Conservation (phyloP, 2,329 filamentous ascomycete genomes). For the Alternaria triticimaculans region DNA sequence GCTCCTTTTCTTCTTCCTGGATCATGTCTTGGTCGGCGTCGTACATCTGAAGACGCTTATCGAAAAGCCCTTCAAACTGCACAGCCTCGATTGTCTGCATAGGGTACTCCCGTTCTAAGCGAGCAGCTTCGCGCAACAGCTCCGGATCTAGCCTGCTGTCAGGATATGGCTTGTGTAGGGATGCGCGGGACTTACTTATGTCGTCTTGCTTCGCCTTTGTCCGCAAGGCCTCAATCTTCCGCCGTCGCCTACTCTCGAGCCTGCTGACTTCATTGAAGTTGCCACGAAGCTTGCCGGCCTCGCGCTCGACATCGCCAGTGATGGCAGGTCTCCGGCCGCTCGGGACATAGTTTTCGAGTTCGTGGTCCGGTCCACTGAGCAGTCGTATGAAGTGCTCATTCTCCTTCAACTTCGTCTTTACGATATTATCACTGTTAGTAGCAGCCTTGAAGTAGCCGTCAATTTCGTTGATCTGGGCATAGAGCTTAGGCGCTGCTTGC, state of each 20-base stretch:
- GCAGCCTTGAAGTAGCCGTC: slow-evolving; percentile 83
- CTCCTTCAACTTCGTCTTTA: slow-evolving; percentile 78
- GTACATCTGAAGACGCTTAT: slow-evolving; percentile 80
- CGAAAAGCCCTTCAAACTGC: slow-evolving; percentile 92
- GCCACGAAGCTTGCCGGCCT: slow-evolving; percentile 77
- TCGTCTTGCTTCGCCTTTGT: slow-evolving; percentile 86
- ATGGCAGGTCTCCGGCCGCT: slow-evolving; percentile 81
- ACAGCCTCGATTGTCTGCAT: slow-evolving; percentile 84
- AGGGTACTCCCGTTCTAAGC: slow-evolving; percentile 84
- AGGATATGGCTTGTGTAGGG: slow-evolving; percentile 22
- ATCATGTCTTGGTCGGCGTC: slow-evolving; percentile 77
- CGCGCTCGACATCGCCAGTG: slow-evolving; percentile 78
- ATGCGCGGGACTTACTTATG: slow-evolving; percentile 64
- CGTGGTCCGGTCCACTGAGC: slow-evolving; percentile 78
- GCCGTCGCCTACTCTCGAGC: slow-evolving; percentile 79
- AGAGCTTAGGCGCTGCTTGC: slow-evolving; percentile 74
- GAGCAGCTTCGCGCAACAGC: slow-evolving; percentile 80
- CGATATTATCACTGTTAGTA: slow-evolving; percentile 69
- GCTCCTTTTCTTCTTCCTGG: slow-evolving; percentile 74
- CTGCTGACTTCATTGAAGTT: slow-evolving; percentile 85
- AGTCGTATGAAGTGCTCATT: slow-evolving; percentile 78
- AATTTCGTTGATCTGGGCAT: slow-evolving; percentile 77
- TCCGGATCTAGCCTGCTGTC: slow-evolving; percentile 64
- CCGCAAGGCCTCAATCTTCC: slow-evolving; percentile 78
- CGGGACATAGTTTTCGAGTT: slow-evolving; percentile 87